Conservation (phyloP, 352 stramenopile species). For the Globisporangium paddicum region DNA sequence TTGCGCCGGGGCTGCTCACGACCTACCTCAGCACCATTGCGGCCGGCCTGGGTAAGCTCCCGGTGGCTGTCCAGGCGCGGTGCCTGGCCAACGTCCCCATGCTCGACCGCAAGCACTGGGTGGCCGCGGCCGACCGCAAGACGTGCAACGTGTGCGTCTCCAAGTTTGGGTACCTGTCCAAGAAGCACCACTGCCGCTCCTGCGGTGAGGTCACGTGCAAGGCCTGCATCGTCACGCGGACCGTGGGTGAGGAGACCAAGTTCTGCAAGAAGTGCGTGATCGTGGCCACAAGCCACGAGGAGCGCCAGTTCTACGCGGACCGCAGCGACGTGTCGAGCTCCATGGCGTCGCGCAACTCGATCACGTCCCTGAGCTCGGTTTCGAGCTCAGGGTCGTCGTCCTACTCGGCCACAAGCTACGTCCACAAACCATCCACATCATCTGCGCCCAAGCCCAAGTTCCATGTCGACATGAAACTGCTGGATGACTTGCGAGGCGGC, state of each 20-base stretch:
- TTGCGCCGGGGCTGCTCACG: slow-evolving; percentile 34
- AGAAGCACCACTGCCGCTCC: slow-evolving; percentile 70
- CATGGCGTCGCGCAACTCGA: slow-evolving; percentile 19
- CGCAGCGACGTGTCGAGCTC: slow-evolving; percentile 26
- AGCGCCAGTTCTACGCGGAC: slow-evolving; percentile 14
- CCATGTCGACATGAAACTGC: slow-evolving; percentile 36
- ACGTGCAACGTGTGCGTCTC: slow-evolving; percentile 55
- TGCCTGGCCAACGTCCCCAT: slow-evolving; percentile 38
- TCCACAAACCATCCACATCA: neutral
- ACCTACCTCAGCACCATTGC: slow-evolving; percentile 38
- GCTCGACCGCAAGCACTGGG: slow-evolving; percentile 42
- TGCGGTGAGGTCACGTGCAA: slow-evolving; percentile 78
- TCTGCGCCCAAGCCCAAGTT: slow-evolving; percentile 15
- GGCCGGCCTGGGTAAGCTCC: slow-evolving; percentile 35
- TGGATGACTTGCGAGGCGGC: slow-evolving; percentile 23
- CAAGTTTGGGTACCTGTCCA: slow-evolving; percentile 65
- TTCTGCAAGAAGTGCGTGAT: slow-evolving; percentile 76
- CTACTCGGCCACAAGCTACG: neutral
- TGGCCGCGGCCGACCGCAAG: slow-evolving; percentile 42
- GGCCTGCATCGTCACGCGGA: slow-evolving; percentile 61
- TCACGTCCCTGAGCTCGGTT: slow-evolving; percentile 9
- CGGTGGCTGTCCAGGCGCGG: slow-evolving; percentile 46
- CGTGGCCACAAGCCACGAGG: slow-evolving; percentile 39
- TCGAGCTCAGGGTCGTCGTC: slow-evolving; percentile 8
- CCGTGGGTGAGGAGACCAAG: slow-evolving; percentile 44